Conservation (phyloP, 2,329 filamentous ascomycete genomes). For the Tolypocladium amazonense region DNA sequence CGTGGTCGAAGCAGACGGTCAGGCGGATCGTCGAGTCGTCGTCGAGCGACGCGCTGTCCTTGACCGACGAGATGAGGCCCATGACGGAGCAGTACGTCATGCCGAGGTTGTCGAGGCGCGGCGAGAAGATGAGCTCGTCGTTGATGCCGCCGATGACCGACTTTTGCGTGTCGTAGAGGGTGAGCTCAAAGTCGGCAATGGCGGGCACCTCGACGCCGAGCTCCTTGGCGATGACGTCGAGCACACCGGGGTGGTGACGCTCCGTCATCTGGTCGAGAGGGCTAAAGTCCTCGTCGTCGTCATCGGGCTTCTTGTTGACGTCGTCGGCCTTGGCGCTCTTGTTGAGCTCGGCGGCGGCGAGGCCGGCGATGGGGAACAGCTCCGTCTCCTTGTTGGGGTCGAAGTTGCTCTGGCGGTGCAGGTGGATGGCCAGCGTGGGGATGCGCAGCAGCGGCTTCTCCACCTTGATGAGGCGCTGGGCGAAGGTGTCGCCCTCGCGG, state of each 20-base stretch:
- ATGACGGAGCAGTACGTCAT: slow-evolving; percentile 91
- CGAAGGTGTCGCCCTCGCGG: slow-evolving; percentile 58
- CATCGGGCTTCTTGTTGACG: slow-evolving; percentile 21
- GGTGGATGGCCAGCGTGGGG: slow-evolving; percentile 86
- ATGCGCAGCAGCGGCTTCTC: slow-evolving; percentile 85
- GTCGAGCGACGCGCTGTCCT: slow-evolving; percentile 53
- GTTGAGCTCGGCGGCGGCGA: slow-evolving; percentile 83
- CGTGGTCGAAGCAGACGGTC: slow-evolving; percentile 94
- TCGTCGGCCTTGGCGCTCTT: slow-evolving; percentile 47
- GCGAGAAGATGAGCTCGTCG: slow-evolving; percentile 91
- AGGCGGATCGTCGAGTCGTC: slow-evolving; percentile 75
- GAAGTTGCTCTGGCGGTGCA: slow-evolving; percentile 78
- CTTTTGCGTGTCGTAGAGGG: slow-evolving; percentile 95
- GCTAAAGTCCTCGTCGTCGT: slow-evolving; percentile 44
- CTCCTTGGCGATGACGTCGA: slow-evolving; percentile 76
- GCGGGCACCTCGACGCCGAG: slow-evolving; percentile 59
- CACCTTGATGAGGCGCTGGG: slow-evolving; percentile 80
- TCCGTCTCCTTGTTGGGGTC: slow-evolving; percentile 96
- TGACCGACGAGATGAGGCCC: slow-evolving; percentile 72
- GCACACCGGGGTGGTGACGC: slow-evolving; percentile 79
- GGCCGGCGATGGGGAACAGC: slow-evolving; percentile 82
- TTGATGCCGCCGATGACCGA: slow-evolving; percentile 79
- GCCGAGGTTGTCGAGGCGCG: slow-evolving; percentile 89
- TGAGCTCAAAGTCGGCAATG: slow-evolving; percentile 86
- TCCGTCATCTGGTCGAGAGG: slow-evolving; percentile 69